phyloP scores from a whole-genome alignment of 352 stramenopile genomes.

The Phytophthora colocasiae region DNA sequence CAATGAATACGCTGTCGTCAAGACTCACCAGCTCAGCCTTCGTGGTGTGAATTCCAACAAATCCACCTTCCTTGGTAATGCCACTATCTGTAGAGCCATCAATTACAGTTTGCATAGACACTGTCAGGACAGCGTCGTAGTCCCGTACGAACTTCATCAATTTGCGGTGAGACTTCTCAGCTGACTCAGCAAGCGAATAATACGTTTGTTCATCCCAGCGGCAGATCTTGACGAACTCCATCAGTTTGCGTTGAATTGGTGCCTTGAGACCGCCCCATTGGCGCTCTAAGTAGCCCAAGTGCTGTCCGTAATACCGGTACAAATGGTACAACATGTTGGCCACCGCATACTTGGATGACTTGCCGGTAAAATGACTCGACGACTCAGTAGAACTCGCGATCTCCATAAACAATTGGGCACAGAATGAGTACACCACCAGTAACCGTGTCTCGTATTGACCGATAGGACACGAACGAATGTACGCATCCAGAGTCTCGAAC shows the following conservation, averaged over 20 bases:
- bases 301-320: constrained; percentile 96
- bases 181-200: constrained; percentile 97
- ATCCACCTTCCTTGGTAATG: constrained; percentile 85
- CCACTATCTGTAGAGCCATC: constrained; percentile 87
- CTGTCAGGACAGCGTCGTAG: constrained; percentile 86
- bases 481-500: constrained; percentile 92
- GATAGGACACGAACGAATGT: constrained; percentile 89
- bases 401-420: constrained; percentile 85
- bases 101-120: constrained; percentile 89
- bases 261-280: constrained; percentile 89
- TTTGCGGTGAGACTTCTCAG: constrained; percentile 98
- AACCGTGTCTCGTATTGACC: constrained; percentile 93
- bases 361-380: constrained; percentile 17
- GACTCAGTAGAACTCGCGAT: constrained; percentile 46
- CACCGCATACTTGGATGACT: constrained; percentile 59
- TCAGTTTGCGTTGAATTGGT: constrained; percentile 97
- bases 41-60: constrained; percentile 75
- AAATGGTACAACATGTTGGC: constrained; percentile 94
- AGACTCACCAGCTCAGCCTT: constrained; percentile 65
- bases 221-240: constrained; percentile 98
- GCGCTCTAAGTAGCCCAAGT: constrained; percentile 78
- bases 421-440: constrained; percentile 91
- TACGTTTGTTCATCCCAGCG: constrained; percentile 99
- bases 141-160: constrained; percentile 98
- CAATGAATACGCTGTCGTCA: constrained; percentile 56